These are phyloP conservation scores for Volvariella surrecta DNA, from an alignment of 1,284 basidiomycete species.

Conservation along the genomic window DNA sequence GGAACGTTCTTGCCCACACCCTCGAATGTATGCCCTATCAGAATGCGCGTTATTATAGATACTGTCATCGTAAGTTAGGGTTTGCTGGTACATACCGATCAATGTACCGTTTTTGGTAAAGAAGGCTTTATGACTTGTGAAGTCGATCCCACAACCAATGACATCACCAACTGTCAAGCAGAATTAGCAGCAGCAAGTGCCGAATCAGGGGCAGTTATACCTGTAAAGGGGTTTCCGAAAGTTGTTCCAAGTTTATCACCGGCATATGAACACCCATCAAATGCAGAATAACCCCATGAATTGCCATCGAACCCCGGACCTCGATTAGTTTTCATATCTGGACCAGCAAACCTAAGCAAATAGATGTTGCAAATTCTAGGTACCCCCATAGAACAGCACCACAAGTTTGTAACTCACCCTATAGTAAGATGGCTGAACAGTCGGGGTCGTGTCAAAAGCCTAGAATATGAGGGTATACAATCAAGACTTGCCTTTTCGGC, in stretches of 20 bases:
- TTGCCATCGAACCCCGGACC: slow-evolving; percentile 85
- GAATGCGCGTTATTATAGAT: slow-evolving; percentile 7
- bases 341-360: slow-evolving; percentile 36
- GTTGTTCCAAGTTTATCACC: slow-evolving; percentile 58
- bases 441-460: neutral
- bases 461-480: slow-evolving; percentile 9
- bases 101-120: slow-evolving; percentile 85
- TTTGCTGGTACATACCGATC: slow-evolving; percentile 50
- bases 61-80: slow-evolving; percentile 4
- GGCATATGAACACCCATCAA: slow-evolving; percentile 78
- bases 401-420: slow-evolving; percentile 35
- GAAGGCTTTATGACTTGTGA: slow-evolving; percentile 69
- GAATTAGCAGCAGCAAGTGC: neutral
- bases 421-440: slow-evolving; percentile 68
- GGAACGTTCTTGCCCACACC: slow-evolving; percentile 57
- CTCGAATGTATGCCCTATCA: slow-evolving; percentile 60
- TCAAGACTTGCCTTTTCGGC: slow-evolving; percentile 56
- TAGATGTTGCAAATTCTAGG: slow-evolving; percentile 4
- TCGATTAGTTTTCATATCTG: slow-evolving; percentile 56
- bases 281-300: slow-evolving; percentile 95
- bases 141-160: slow-evolving; percentile 88
- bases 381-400: slow-evolving; percentile 1
- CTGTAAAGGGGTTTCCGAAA: neutral
- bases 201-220: neutral
- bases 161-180: slow-evolving; percentile 61